Evolutionary conservation across 805 yeast species (phyloP), one percentile per base, ranked within the genome.

Genomic region (Metschnikowia matae): DNA sequence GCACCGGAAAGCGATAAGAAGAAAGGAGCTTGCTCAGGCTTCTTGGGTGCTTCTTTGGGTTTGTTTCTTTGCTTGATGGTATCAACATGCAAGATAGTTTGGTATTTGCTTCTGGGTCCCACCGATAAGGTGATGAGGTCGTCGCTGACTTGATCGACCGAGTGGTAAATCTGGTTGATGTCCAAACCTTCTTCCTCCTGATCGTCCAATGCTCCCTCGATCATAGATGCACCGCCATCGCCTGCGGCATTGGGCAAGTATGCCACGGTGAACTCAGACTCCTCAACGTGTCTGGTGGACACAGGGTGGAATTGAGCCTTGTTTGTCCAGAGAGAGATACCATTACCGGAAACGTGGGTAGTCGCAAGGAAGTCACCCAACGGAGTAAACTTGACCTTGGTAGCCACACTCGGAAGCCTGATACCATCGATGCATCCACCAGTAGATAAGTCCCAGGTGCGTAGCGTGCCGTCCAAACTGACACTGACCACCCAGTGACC

Each of bases 401-500:
- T 89, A 3, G 86, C 96, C n/a, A 90, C 91, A 58, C 77, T 81
- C 1, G 85, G 82, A 23, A 94, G 77, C 48, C 74, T 71, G 15
- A 92, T 83, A 54, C 97, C 97, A 70, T 94, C 99, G 50, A 94
- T 89, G 67, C 98, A 92, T 1, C 91, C 89, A 44, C 99, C 98
- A 1, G 97, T 87, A 39, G 98, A 98, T 52, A 94, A 78, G 66
- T 94, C 98, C 98, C 98, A 94, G 0, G 97, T 89, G 62, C 99
- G 81, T 44, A 94, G 75, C 0, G 98, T 90, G 2, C 88, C 78
- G 64, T 94, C 99, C 53, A 90, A 73, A 0, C 90, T 79, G 1
- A 88, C 83, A 21, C 94, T 82, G 7, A 94, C 83, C 34, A 94
- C 71, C 97, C 98, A 94, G 65, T 97, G 82, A 34, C 97, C 98